Conservation (phyloP, 2,329 filamentous ascomycete species). For the Westerdykella ornata region DNA sequence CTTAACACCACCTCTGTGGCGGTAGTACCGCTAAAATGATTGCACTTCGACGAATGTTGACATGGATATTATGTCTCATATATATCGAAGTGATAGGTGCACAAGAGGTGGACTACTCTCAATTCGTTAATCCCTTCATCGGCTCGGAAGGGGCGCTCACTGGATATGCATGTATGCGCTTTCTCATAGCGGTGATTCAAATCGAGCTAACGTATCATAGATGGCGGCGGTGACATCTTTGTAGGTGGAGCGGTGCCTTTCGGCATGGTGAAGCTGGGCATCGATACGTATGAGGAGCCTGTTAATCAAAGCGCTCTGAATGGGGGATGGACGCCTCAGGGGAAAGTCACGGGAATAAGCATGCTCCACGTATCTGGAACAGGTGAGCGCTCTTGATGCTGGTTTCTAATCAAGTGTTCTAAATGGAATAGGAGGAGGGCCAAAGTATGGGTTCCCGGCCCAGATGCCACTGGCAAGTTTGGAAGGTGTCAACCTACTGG, state of each 20-base stretch:
- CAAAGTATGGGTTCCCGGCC: conserved; percentile 38
- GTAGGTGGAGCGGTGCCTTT: conserved; percentile 36
- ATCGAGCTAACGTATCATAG: conserved; percentile 13
- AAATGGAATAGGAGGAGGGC: conserved; percentile 27
- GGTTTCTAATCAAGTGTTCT: background rate
- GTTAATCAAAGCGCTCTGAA: conserved; percentile 35
- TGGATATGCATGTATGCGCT: conserved; percentile 28
- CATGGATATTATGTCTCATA: no score
- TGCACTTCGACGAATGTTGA: no score
- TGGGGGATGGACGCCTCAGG: conserved; percentile 39
- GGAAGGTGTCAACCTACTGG: conserved; percentile 38
- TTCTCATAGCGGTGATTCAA: conserved; percentile 9
- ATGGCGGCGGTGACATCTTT: conserved; percentile 38
- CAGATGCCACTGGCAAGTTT: conserved; percentile 40
- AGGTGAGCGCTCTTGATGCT: conserved; percentile 7
- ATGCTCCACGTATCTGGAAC: conserved; percentile 31
- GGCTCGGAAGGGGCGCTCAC: conserved; percentile 43
- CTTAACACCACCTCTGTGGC: no score
- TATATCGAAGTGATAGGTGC: no score
- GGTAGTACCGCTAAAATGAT: no score
- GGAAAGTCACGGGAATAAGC: conserved; percentile 36
- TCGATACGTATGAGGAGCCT: conserved; percentile 36
- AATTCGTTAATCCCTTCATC: conserved; percentile 43
- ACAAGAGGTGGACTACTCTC: conserved; percentile 18
- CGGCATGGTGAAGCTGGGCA: conserved; percentile 38